A percentile compares a stretch with the other conserved stretches of the same genome.
phyloP scores from a whole-genome alignment of 1,139 yeast genomes.

The Blastobotrys proliferans region DNA sequence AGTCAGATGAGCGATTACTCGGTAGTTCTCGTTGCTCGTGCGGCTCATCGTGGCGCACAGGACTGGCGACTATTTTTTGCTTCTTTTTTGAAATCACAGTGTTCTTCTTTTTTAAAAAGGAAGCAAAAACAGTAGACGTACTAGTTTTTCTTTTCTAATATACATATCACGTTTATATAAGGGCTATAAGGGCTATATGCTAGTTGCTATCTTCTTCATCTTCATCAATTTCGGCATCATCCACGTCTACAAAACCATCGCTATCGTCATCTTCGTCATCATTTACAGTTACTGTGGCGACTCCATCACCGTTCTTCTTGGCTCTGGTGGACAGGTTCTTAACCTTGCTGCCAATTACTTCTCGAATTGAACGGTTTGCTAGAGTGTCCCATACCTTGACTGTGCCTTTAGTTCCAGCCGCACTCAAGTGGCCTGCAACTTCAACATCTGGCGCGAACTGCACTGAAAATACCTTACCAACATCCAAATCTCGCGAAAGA shows the following conservation, averaged over 20 bases:
- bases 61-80: too few relatives aligned
- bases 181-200: too few relatives aligned
- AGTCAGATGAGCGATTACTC: too few relatives aligned
- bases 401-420: conserved; percentile 85
- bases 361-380: conserved; percentile 74
- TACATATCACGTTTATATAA: too few relatives aligned
- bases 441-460: conserved; percentile 86
- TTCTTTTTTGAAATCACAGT: too few relatives aligned
- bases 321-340: conserved; percentile 47
- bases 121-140: too few relatives aligned
- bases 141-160: too few relatives aligned
- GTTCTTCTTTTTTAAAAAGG: too few relatives aligned
- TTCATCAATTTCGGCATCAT: conserved; percentile 24
- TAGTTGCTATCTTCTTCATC: conserved; percentile 6
- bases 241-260: conserved; percentile 32
- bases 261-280: conserved; percentile 53
- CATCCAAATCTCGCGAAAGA: conserved; percentile 85
- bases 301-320: conserved; percentile 46
- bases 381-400: conserved; percentile 92
- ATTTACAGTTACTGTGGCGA: conserved; percentile 51
- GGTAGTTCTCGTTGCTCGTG: too few relatives aligned
- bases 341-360: conserved; percentile 59
- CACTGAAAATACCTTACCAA: conserved; percentile 84
- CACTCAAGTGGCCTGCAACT: conserved; percentile 74
- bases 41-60: too few relatives aligned